Base-by-base conservation (phyloP, 179 eudicot species). In the Silene noctiflora region DNA sequence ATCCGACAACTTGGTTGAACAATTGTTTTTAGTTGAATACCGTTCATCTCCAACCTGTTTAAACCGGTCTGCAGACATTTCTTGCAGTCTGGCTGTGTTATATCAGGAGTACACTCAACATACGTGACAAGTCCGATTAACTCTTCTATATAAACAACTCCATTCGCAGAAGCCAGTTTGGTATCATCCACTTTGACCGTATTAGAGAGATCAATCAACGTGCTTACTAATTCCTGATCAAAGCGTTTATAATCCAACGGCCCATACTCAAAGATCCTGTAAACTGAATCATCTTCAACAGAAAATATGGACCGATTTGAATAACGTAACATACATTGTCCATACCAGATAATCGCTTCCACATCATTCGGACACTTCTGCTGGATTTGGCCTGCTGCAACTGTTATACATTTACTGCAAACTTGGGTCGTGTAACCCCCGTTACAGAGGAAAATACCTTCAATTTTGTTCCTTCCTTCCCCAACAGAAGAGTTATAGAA, bases 401-500 rank as follows among this genome's bases (percentile, higher is more conserved):
- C 33, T 12, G 51, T 39, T 48, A 76, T 31, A 14, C 83, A 79
- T 0, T 51, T 73, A 42, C 61, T 73, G 20, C 83, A 79, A 16
- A 77, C 66, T 6, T 78, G 25, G 21, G 58, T 0, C 4, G 79
- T 78, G 65, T 44, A 83, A 0, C 21, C 83, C 4, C 77, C 83
- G 29, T 83, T 69, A 46, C 86, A 83, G 16, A 83, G 73, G 6
- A 69, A 81, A 61, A 83, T 31, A 5, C 75, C 86, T 58, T 80
- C 39, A 29, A 77, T 78, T 68, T 66, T 27, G 65, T 83, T 78
- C 10, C 24, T 12, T 16, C 46, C 44, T 2, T 42, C 39, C 10
- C 83, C 83, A 6, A 75, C 22, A 0, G 83, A 73, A 29, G 76
- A 17, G 39, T 80, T 83, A 67, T 80, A 83, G 69, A 83, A 83